Conservation (phyloP, 2,329 filamentous ascomycete species). For the Calonectria hongkongensis region DNA sequence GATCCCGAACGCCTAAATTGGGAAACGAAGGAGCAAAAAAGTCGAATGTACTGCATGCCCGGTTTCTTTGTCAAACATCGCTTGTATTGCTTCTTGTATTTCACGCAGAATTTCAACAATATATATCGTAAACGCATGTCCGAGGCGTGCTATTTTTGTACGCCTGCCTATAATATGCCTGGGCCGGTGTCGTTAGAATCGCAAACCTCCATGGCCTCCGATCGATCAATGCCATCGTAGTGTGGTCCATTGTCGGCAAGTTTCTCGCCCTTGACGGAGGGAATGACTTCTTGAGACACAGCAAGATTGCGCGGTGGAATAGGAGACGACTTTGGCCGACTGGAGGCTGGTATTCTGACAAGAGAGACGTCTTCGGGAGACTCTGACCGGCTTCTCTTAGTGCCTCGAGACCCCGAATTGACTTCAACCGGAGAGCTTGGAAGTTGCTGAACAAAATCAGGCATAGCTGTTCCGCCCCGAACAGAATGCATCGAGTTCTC, state of each 20-base stretch:
- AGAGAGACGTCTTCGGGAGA: constrained; percentile 37
- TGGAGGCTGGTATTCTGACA: neutral
- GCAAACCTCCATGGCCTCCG: constrained; percentile 44
- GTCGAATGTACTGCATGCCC: constrained; percentile 1
- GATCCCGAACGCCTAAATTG: constrained; percentile 17
- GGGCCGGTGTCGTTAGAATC: neutral
- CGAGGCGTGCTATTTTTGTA: neutral
- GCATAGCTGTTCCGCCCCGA: neutral
- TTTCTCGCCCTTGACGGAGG: constrained; percentile 49
- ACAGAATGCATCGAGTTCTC: constrained; percentile 23
- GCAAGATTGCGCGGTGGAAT: neutral
- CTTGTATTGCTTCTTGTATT: constrained; percentile 6
- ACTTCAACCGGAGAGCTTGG: constrained; percentile 40
- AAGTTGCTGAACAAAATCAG: constrained; percentile 45
- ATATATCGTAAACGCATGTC: constrained; percentile 26
- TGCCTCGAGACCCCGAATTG: constrained; percentile 23
- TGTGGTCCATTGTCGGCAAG: constrained; percentile 41
- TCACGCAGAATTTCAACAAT: constrained; percentile 12
- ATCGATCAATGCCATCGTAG: constrained; percentile 60
- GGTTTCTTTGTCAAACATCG: constrained; percentile 18
- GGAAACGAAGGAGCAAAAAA: constrained; percentile 4
- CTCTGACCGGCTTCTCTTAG: constrained; percentile 39
- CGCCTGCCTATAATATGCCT: neutral
- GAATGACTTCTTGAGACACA: constrained; percentile 22
- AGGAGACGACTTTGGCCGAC: neutral